Percentiles rank a stretch among this genome's conserved stretches.
phyloP scores from a whole-genome alignment of 148 eudicot species.

The Silene conica region DNA sequence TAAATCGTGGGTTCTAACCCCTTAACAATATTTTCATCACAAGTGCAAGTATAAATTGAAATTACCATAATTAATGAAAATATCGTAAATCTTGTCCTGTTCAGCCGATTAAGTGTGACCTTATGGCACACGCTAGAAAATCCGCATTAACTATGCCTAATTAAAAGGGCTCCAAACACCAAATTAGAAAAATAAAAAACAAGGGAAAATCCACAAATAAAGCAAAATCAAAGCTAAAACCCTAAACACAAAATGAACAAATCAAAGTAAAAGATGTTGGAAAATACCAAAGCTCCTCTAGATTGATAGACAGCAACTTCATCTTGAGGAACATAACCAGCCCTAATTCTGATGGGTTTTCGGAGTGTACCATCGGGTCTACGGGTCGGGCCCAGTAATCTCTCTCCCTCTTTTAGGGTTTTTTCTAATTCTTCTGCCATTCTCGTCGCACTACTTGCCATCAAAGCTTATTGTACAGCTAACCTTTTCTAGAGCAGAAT shows the following conservation, averaged over 20 bases:
- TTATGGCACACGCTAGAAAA: no score
- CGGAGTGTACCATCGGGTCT: slow-evolving; percentile 90
- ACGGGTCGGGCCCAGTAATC: slow-evolving; percentile 84
- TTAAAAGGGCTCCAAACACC: not conserved
- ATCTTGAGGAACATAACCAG: slow-evolving; percentile 89
- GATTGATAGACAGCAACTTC: slow-evolving; percentile 93
- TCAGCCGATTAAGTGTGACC: no score
- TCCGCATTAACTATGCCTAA: not conserved
- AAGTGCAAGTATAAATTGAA: no score
- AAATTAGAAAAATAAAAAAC: not conserved
- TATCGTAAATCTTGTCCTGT: no score
- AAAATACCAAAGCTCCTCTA: slow-evolving; percentile 66
- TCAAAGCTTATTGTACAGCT: not conserved
- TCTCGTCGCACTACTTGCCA: slow-evolving; percentile 34
- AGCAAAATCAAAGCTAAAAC: not conserved
- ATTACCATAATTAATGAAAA: no score
- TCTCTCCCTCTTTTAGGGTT: slow-evolving; percentile 89
- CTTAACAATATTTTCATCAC: no score
- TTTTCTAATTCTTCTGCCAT: slow-evolving; percentile 46
- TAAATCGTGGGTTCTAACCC: not conserved
- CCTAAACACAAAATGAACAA: not conserved
- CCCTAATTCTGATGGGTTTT: slow-evolving; percentile 74
- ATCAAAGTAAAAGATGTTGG: not conserved
- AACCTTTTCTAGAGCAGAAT: not conserved
- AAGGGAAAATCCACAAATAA: slow-evolving; percentile 4